Conservation (phyloP, 176 grass and related monocot genomes). For the Avena insularis region DNA sequence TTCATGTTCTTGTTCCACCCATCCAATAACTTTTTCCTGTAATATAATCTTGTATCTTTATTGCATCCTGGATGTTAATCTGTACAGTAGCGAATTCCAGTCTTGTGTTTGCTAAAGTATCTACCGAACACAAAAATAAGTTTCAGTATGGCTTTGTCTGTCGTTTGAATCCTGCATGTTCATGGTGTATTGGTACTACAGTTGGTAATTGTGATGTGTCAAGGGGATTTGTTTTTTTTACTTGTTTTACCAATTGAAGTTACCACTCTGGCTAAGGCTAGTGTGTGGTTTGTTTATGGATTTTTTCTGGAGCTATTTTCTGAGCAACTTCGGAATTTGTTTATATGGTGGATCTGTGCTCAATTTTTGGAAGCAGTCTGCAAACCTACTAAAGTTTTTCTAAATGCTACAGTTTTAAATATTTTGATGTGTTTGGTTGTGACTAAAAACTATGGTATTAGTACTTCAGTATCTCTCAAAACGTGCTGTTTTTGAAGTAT, state of each 20-base stretch:
- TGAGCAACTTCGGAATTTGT: no score
- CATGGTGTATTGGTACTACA: slow-evolving; percentile 15
- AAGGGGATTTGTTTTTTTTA: no score
- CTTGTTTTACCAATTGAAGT: neutral
- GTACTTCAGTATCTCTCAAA: no score
- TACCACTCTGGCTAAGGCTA: neutral
- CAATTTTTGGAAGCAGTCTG: no score
- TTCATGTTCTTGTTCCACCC: slow-evolving; percentile 34
- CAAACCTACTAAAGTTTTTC: no score
- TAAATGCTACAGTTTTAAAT: no score
- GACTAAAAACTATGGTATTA: no score
- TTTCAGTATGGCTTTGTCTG: neutral
- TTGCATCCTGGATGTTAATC: slow-evolving; percentile 39
- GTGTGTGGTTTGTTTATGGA: neutral
- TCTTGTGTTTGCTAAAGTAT: neutral
- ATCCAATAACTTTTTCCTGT: slow-evolving; percentile 45
- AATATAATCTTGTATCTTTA: slow-evolving; percentile 48
- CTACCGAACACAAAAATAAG: neutral
- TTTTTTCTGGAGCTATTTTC: neutral
- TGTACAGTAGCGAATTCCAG: slow-evolving; percentile 43
- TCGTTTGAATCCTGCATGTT: neutral
- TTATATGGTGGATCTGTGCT: no score
- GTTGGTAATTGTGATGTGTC: neutral
- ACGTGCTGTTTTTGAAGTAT: no score
- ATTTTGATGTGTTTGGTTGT: no score